These are phyloP conservation scores for Yarrowia osloensis DNA, from an alignment of 805 yeast species.

Conservation along the genomic window DNA sequence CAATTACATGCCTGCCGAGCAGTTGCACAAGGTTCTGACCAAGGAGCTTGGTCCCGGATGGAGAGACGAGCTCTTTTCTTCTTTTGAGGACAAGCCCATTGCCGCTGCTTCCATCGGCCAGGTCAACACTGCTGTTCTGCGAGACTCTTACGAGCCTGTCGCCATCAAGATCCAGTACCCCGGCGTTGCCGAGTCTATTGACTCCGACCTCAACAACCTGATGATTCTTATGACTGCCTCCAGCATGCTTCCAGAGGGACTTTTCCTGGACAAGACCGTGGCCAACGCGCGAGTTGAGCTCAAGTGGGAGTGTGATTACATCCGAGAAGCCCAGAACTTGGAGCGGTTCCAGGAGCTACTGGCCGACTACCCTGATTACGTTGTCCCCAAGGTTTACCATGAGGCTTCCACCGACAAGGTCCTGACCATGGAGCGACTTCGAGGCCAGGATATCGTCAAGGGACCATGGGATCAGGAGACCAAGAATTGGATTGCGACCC, in stretches of 20 bases:
- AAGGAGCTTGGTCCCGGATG: slow-evolving; percentile 77
- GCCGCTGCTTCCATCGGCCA: slow-evolving; percentile 99
- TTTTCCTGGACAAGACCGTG: slow-evolving; percentile 86
- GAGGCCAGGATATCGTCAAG: slow-evolving; percentile 79
- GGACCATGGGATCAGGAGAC: slow-evolving; percentile 71
- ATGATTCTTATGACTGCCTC: slow-evolving; percentile 83
- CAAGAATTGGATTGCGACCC: slow-evolving; percentile 77
- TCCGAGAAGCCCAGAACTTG: slow-evolving; percentile 80
- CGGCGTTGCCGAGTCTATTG: slow-evolving; percentile 91
- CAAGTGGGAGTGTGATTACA: slow-evolving; percentile 97
- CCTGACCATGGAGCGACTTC: slow-evolving; percentile 85
- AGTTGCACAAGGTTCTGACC: slow-evolving; percentile 72
- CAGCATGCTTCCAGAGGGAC: slow-evolving; percentile 82
- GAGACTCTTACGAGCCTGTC: slow-evolving; percentile 62
- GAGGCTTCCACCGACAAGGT: slow-evolving; percentile 79
- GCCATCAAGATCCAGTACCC: slow-evolving; percentile 98
- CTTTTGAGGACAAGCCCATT: slow-evolving; percentile 84
- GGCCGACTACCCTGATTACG: slow-evolving; percentile 62
- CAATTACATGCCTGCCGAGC: slow-evolving; percentile 93
- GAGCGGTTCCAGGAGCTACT: slow-evolving; percentile 66
- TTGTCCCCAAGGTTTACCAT: slow-evolving; percentile 78
- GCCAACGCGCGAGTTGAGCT: slow-evolving; percentile 91
- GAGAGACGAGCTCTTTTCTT: slow-evolving; percentile 64
- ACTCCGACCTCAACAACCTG: slow-evolving; percentile 87
- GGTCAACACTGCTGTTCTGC: slow-evolving; percentile 77